Evolutionary conservation across 805 yeast species (phyloP).

Genomic region (Pichia phayaonensis): DNA sequence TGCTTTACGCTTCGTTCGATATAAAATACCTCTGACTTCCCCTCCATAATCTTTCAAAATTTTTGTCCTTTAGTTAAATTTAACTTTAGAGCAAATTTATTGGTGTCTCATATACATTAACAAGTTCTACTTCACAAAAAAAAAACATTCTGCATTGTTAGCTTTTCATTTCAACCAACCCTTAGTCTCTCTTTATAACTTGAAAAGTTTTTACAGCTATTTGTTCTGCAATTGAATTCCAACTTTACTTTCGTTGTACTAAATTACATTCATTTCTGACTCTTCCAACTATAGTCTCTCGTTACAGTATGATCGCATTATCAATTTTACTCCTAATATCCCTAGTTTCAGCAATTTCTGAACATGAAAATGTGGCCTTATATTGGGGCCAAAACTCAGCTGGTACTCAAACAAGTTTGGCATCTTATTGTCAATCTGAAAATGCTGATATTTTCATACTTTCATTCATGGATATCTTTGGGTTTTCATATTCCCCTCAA

Average conservation of each 20-base stretch:
- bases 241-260: background rate
- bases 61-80: too few relatives aligned
- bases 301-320: conserved; percentile 1
- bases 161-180: background rate
- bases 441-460: conserved; percentile 66
- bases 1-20: background rate
- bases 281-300: conserved; percentile 4
- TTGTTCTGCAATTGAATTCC: background rate
- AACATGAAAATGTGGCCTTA: conserved; percentile 49
- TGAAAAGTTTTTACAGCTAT: too few relatives aligned
- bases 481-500: conserved; percentile 31
- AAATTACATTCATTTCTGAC: too few relatives aligned
- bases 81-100: too few relatives aligned
- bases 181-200: background rate
- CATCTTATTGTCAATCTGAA: conserved; percentile 57
- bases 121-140: too few relatives aligned
- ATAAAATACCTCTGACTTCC: background rate
- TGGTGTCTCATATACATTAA: too few relatives aligned
- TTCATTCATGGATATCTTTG: conserved; percentile 63
- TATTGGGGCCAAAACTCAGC: conserved; percentile 89
- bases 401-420: conserved; percentile 43
- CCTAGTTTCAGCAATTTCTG: conserved; percentile 8
- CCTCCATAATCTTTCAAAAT: too few relatives aligned
- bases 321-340: conserved; percentile 3
- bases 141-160: too few relatives aligned